phyloP scores from a whole-genome alignment of 2,329 filamentous ascomycete genomes.

The Biscogniauxia marginata region DNA sequence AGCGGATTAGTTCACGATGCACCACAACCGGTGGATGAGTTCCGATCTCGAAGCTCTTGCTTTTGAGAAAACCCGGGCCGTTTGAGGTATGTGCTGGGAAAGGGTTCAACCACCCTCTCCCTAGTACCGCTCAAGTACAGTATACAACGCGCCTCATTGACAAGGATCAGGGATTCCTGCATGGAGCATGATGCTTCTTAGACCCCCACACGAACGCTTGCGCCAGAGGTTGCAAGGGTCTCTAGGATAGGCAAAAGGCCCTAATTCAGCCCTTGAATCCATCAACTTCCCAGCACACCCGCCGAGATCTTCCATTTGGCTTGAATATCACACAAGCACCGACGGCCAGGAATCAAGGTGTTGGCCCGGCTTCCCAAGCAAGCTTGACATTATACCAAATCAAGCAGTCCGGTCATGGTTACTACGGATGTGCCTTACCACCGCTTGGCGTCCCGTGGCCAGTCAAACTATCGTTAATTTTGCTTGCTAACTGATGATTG shows the following conservation, averaged over 20 bases:
- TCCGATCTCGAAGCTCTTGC: neutral
- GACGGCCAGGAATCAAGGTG: neutral
- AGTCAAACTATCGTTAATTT: too few relatives aligned
- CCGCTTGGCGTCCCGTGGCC: neutral
- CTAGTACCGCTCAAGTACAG: neutral
- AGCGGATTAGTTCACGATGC: neutral
- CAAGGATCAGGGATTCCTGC: conserved; percentile 1
- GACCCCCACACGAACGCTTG: conserved; percentile 3
- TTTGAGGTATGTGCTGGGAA: neutral
- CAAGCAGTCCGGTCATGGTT: neutral
- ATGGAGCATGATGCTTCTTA: conserved; percentile 1
- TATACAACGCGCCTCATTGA: conserved; percentile 1
- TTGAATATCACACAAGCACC: neutral
- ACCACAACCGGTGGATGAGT: neutral
- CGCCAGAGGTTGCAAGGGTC: neutral
- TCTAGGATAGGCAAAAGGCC: neutral
- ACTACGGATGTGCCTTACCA: neutral
- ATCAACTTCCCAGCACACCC: neutral
- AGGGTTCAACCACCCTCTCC: neutral
- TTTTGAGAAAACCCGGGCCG: neutral
- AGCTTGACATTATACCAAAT: neutral
- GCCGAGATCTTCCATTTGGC: neutral
- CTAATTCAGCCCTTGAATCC: neutral
- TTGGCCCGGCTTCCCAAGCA: neutral
- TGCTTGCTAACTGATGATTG: neutral